Conservation (phyloP, 2,329 filamentous ascomycete species). For the Cladorrhinum sp. region DNA sequence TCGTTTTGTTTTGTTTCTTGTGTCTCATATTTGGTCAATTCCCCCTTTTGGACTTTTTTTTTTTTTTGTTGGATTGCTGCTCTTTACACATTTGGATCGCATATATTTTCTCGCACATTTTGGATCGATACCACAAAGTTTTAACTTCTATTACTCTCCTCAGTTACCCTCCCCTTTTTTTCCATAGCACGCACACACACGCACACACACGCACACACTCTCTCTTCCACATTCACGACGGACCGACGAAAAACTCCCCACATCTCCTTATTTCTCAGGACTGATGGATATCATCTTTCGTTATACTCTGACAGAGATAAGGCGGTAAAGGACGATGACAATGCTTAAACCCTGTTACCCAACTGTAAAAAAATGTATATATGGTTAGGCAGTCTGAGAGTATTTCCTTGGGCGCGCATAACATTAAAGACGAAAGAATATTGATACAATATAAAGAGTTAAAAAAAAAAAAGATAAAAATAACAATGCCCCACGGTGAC, state of each 20-base stretch:
- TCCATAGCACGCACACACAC: too few relatives aligned
- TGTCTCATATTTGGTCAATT: constrained; percentile 6
- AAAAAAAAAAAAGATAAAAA: neutral
- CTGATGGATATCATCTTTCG: neutral
- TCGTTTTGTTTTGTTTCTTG: constrained; percentile 4
- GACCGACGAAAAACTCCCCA: neutral
- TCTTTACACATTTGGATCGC: constrained; percentile 2
- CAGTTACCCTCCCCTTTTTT: neutral
- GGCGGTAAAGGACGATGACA: too few relatives aligned
- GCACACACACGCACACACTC: too few relatives aligned
- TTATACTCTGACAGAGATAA: neutral
- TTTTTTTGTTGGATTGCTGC: neutral
- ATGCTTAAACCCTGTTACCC: neutral
- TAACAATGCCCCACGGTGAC: neutral
- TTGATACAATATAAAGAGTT: neutral
- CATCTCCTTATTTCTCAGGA: neutral
- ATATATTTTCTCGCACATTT: constrained; percentile 4
- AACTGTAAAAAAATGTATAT: neutral
- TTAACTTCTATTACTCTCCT: constrained; percentile 3
- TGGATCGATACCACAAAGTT: constrained; percentile 17
- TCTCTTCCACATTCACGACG: neutral
- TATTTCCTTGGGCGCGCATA: neutral
- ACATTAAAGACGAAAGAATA: neutral
- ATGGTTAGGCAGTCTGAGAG: neutral
- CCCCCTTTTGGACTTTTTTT: too few relatives aligned